Conservation (phyloP, 371 early-diverging fungal species). For the Lichtheimia hyalospora region DNA sequence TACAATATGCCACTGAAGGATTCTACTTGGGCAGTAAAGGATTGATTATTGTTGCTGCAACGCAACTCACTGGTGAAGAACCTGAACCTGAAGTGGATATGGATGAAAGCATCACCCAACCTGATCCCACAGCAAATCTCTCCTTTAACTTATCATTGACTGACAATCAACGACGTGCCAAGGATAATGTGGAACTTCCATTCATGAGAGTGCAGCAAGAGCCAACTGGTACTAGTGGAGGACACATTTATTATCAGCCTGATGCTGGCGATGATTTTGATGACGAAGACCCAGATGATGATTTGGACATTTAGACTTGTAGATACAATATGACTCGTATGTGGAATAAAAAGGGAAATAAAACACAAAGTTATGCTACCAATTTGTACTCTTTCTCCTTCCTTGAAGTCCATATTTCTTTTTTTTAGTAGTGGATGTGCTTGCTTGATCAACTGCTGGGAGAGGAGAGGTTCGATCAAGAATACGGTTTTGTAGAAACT, state of each 20-base stretch:
- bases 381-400: slow-evolving; percentile 15
- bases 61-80: slow-evolving; percentile 18
- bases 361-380: slow-evolving; percentile 8
- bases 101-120: slow-evolving; percentile 5
- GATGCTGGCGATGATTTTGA: slow-evolving; percentile 34
- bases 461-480: background rate
- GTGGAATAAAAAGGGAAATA: slow-evolving; percentile 1
- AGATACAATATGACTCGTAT: too few species aligned
- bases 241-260: slow-evolving; percentile 27
- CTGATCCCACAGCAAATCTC: slow-evolving; percentile 56
- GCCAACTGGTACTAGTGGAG: slow-evolving; percentile 2
- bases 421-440: slow-evolving; percentile 1
- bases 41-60: slow-evolving; percentile 20
- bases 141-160: slow-evolving; percentile 86
- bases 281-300: slow-evolving; percentile 30
- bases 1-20: slow-evolving; percentile 36
- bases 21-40: slow-evolving; percentile 11
- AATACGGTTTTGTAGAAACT: slow-evolving; percentile 22
- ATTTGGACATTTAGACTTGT: slow-evolving; percentile 20
- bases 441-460: too few species aligned
- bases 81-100: slow-evolving; percentile 10
- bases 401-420: slow-evolving; percentile 13
- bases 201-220: slow-evolving; percentile 69
- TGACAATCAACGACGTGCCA: slow-evolving; percentile 78
- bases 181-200: slow-evolving; percentile 77